Base-by-base conservation (phyloP, 208 protist genomes). In the Entamoeba invadens region DNA sequence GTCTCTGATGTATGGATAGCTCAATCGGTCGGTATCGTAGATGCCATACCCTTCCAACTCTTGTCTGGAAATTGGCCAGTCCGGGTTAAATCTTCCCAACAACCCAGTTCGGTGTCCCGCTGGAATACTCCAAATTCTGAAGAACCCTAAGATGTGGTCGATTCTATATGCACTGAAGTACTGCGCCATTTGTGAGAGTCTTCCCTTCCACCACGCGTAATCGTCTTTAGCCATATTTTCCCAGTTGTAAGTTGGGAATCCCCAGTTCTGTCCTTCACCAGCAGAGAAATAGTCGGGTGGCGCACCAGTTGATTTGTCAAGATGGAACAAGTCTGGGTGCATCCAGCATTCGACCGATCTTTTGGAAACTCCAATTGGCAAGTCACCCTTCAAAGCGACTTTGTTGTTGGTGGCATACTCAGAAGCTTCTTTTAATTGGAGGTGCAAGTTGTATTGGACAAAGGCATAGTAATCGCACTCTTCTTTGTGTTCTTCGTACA, bases 221-320 rank as follows among this genome's bases (percentile, higher is more conserved):
- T 95, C 93, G 93, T 97, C 95, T 25, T 95, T 94, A 16, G 92
- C 93, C 96, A 97, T 97, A 10, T 95, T 94, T 3, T 97, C 95
- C 97, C 96, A 97, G 93, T 97, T 96, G 92, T 97, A 97, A 12
- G 97, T 96, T 72, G 97, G 97, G 94, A 97, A 97, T 44, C 95
- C 95, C 96, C 96, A 97, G 87, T 97, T 97, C 94, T 97, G 97
- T 92, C 96, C 96, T 38, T 94, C 46, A 87, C 57, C 57, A 47
- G 93, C 95, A 31, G 95, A 91, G 92, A 97, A 97, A 16, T 93
- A 93, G 94, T 97, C 96, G 31, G 96, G 96, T 45, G 96, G 96
- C 14, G 96, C 96, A 92, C 96, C 96, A 44, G 94, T 95, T 45
- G 94, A 94, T 57, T 92, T 96, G 50, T 95, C 91, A 45, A 96